Evolutionary conservation across 345 rosid species (phyloP).

Genomic region (Gossypium rotundifolium): DNA sequence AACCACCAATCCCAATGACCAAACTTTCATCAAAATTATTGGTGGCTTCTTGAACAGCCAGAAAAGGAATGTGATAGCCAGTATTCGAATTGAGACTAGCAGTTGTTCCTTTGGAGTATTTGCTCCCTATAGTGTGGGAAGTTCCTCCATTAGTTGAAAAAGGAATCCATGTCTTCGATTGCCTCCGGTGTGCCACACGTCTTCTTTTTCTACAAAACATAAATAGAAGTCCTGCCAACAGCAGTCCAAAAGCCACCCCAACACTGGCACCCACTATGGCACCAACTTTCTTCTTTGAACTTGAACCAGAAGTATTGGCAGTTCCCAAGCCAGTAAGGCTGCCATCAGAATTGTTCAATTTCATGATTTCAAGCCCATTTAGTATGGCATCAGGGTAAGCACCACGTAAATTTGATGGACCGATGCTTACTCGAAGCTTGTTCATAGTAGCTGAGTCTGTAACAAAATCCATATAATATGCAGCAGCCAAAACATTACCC

Average conservation of each 20-base stretch:
- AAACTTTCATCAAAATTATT: conserved; percentile 61
- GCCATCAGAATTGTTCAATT: conserved; percentile 48
- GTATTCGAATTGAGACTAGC: conserved; percentile 35
- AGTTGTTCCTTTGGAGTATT: conserved; percentile 46
- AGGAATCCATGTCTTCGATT: conserved; percentile 63
- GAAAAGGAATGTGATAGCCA: conserved; percentile 48
- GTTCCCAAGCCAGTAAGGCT: conserved; percentile 34
- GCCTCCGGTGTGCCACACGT: conserved; percentile 24
- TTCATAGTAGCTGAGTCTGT: conserved; percentile 21
- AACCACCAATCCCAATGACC: conserved; percentile 67
- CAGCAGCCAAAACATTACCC: conserved; percentile 34
- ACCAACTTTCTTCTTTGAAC: conserved; percentile 33
- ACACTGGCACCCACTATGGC: conserved; percentile 36
- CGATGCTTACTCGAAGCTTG: conserved; percentile 51
- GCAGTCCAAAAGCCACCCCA: conserved; percentile 27
- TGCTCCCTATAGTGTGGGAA: conserved; percentile 44
- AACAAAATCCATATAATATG: conserved; percentile 47
- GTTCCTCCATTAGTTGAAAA: conserved; percentile 34
- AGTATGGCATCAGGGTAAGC: conserved; percentile 49
- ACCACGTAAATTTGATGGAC: conserved; percentile 23
- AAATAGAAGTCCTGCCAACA: conserved; percentile 36
- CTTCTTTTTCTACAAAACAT: conserved; percentile 32
- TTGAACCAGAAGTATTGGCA: conserved; percentile 14
- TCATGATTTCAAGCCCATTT: conserved; percentile 79
- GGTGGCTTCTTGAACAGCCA: conserved; percentile 56